Conservation (phyloP, 495 filamentous ascomycete species). For the Amniculicola lignicola region DNA sequence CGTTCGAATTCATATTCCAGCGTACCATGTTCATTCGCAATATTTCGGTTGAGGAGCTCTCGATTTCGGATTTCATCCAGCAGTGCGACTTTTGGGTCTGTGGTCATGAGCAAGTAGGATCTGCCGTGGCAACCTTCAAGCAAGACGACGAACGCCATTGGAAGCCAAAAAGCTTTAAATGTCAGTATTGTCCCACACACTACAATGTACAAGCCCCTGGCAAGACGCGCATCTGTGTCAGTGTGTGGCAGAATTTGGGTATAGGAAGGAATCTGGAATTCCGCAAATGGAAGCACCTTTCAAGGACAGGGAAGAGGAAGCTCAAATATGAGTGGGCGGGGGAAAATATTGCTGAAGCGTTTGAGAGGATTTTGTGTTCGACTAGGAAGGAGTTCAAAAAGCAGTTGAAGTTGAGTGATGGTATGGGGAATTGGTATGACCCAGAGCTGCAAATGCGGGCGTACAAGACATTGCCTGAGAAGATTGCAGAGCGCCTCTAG, state of each 20-base stretch:
- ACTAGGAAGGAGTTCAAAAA: constrained; percentile 22
- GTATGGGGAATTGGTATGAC: constrained; percentile 15
- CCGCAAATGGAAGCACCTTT: constrained; percentile 10
- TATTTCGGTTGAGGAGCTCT: not conserved
- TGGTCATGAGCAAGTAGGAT: not conserved
- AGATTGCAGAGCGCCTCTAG: constrained; percentile 5
- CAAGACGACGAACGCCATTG: not conserved
- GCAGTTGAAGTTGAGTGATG: constrained; percentile 14
- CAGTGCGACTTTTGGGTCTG: constrained; percentile 8
- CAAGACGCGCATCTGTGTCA: not conserved
- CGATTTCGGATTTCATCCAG: constrained; percentile 1
- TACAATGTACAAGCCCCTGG: not conserved
- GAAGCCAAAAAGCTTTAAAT: not conserved
- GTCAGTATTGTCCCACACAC: constrained; percentile 20
- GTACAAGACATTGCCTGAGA: constrained; percentile 17
- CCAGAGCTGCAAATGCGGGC: constrained; percentile 1
- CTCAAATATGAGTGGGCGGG: not conserved
- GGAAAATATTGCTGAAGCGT: constrained; percentile 16
- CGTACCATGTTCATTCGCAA: constrained; percentile 14
- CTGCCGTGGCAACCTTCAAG: not conserved
- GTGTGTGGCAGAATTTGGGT: constrained; percentile 21
- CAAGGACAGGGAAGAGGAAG: not conserved
- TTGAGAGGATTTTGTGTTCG: constrained; percentile 15
- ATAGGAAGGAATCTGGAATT: constrained; percentile 9
- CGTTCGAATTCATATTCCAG: constrained; percentile 6